Percentiles rank a stretch among this genome's conserved stretches.
These are phyloP conservation scores for Trypanosoma caninum DNA, from an alignment of 208 protist genomes.

Conservation along the genomic window DNA sequence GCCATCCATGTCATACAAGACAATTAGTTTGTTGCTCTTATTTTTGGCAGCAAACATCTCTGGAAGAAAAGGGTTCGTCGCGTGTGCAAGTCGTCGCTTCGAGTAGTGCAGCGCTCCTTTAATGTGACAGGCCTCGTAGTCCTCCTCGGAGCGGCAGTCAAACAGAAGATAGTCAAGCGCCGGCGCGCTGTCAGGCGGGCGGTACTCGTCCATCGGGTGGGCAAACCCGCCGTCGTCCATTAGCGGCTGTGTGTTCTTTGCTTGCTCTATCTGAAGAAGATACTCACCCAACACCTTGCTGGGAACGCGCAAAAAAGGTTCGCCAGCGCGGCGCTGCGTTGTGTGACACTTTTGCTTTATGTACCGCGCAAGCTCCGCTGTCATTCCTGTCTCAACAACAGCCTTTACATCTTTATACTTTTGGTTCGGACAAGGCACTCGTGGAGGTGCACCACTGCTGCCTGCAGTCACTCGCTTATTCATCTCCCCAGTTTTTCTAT, in stretches of 20 bases:
- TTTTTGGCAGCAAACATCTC: constrained; percentile 90
- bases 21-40: constrained; percentile 75
- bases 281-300: constrained; percentile 42
- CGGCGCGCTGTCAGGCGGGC: constrained; percentile 8
- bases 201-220: constrained; percentile 86
- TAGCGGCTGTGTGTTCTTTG: constrained; percentile 1
- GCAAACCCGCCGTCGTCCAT: constrained; percentile 74
- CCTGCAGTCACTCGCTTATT: constrained; percentile 55
- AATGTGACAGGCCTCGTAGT: constrained; percentile 81
- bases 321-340: constrained; percentile 51
- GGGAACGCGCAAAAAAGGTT: constrained; percentile 73
- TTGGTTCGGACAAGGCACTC: constrained; percentile 27
- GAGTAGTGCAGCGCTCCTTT: constrained; percentile 79
- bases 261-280: constrained; percentile 28
- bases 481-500: constrained; percentile 37
- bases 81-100: constrained; percentile 63
- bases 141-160: constrained; percentile 73
- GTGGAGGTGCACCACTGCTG: constrained; percentile 66
- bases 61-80: constrained; percentile 70
- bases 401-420: constrained; percentile 69
- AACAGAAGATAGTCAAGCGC: constrained; percentile 60
- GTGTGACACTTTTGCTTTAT: constrained; percentile 43
- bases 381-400: constrained; percentile 86
- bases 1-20: constrained; percentile 90
- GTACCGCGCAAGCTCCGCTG: constrained; percentile 53